A percentile compares a stretch with the other conserved stretches of the same genome.
Conservation (phyloP, 129 eudicot genomes). For the Ambrosia artemisiifolia region DNA sequence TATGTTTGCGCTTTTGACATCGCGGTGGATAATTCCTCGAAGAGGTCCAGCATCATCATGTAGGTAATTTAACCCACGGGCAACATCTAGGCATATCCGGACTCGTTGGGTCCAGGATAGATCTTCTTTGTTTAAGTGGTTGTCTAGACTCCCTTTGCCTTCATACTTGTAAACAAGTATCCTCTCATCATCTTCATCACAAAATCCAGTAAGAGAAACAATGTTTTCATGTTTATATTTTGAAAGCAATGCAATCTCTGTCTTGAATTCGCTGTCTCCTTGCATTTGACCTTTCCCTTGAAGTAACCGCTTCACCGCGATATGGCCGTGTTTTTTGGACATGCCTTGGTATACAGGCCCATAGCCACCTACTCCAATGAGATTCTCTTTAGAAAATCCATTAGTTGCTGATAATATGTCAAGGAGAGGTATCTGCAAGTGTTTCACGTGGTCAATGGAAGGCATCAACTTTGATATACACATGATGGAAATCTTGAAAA, state of each 20-base stretch:
- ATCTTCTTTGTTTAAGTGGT: neutral
- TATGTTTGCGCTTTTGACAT: constrained; percentile 2
- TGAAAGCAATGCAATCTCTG: neutral
- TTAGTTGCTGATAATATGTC: too few relatives aligned
- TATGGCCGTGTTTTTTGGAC: neutral
- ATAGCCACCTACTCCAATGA: neutral
- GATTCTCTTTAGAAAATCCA: too few relatives aligned
- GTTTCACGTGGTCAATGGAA: too few relatives aligned
- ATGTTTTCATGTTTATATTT: neutral
- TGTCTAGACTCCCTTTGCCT: constrained; percentile 20
- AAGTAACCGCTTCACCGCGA: neutral
- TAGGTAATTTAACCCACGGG: constrained; percentile 13
- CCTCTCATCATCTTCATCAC: constrained; percentile 10
- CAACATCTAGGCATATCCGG: constrained; percentile 18
- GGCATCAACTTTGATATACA: too few relatives aligned
- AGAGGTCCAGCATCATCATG: neutral
- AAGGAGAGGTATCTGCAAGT: too few relatives aligned
- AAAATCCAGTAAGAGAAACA: neutral
- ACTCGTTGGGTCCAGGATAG: constrained; percentile 33
- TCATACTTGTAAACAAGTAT: constrained; percentile 37
- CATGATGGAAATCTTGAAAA: too few relatives aligned
- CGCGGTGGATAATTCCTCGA: constrained; percentile 6
- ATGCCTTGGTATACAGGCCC: neutral
- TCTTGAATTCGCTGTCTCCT: neutral
- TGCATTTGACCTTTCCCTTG: neutral